phyloP scores from a whole-genome alignment of 768 basidiomycete genomes.

The Mycena amicta region DNA sequence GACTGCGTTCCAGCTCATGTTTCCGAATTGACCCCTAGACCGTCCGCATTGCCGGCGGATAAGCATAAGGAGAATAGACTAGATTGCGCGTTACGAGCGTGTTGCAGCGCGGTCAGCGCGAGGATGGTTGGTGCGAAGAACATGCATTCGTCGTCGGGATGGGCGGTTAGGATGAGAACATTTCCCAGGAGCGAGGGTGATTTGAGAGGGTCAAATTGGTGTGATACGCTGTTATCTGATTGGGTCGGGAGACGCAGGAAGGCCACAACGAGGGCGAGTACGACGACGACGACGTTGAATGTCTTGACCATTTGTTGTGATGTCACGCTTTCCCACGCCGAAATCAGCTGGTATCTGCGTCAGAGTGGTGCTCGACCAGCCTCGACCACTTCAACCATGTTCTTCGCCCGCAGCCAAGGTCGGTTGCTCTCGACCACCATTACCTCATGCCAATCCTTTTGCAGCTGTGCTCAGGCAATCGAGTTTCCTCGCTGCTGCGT shows the following conservation, averaged over 20 bases:
- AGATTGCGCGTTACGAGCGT: background rate
- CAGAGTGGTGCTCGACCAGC: slow-evolving; percentile 20
- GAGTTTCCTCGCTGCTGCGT: background rate
- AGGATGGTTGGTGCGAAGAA: slow-evolving; percentile 90
- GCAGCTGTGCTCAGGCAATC: background rate
- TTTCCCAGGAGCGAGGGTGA: slow-evolving; percentile 23
- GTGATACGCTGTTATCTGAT: slow-evolving; percentile 27
- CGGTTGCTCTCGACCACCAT: background rate
- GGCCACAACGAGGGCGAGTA: slow-evolving; percentile 34
- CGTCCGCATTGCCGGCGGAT: slow-evolving; percentile 79
- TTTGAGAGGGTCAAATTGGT: slow-evolving; percentile 17
- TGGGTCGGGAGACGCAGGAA: slow-evolving; percentile 35
- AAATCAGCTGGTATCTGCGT: too few relatives aligned
- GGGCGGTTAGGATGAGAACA: slow-evolving; percentile 80
- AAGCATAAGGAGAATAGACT: slow-evolving; percentile 70
- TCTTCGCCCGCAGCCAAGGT: background rate
- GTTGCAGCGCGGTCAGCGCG: slow-evolving; percentile 40
- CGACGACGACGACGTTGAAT: background rate
- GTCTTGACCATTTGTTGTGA: too few relatives aligned
- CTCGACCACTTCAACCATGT: background rate
- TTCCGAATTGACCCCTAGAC: slow-evolving; percentile 64
- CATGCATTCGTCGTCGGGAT: slow-evolving; percentile 93
- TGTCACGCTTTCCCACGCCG: too few relatives aligned
- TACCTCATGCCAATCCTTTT: background rate
- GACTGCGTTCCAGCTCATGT: slow-evolving; percentile 62